phyloP scores from a whole-genome alignment of 495 filamentous ascomycete species.

The Penicillium nucicola region DNA sequence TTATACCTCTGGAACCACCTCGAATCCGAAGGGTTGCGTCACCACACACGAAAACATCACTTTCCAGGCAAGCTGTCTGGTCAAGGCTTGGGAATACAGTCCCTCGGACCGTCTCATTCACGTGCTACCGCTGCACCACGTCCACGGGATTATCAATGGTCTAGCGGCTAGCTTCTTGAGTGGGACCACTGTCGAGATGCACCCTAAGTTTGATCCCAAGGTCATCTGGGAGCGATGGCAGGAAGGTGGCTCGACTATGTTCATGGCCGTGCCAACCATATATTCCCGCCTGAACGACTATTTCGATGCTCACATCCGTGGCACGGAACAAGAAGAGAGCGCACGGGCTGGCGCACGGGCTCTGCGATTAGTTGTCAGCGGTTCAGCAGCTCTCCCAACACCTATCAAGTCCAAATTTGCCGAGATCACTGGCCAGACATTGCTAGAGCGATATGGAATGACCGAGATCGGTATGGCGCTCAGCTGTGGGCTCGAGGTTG shows the following conservation, averaged over 20 bases:
- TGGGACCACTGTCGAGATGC: constrained; percentile 42
- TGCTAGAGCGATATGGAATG: constrained; percentile 48
- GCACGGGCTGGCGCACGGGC: constrained; percentile 32
- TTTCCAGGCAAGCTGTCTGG: constrained; percentile 38
- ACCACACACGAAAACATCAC: constrained; percentile 45
- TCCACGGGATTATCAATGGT: constrained; percentile 45
- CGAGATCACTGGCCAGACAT: constrained; percentile 36
- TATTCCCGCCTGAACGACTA: constrained; percentile 46
- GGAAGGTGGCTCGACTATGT: constrained; percentile 36
- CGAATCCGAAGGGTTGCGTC: constrained; percentile 42
- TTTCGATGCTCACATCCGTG: constrained; percentile 39
- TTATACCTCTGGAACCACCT: constrained; percentile 46
- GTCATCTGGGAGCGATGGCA: constrained; percentile 44
- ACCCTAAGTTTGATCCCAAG: constrained; percentile 42
- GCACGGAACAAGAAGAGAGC: constrained; percentile 31
- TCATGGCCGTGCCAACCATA: constrained; percentile 47
- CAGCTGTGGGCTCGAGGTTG: constrained; percentile 37
- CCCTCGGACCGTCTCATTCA: constrained; percentile 40
- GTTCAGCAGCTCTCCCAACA: constrained; percentile 43
- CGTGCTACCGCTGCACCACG: constrained; percentile 44
- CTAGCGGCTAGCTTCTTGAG: constrained; percentile 36
- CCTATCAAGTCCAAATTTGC: constrained; percentile 43
- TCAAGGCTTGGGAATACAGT: constrained; percentile 36
- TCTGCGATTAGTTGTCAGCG: constrained; percentile 39
- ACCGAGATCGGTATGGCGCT: constrained; percentile 49